These are phyloP conservation scores for Tetrastigma voinierianum DNA, from an alignment of 164 flowering plant genomes.

Conservation along the genomic window DNA sequence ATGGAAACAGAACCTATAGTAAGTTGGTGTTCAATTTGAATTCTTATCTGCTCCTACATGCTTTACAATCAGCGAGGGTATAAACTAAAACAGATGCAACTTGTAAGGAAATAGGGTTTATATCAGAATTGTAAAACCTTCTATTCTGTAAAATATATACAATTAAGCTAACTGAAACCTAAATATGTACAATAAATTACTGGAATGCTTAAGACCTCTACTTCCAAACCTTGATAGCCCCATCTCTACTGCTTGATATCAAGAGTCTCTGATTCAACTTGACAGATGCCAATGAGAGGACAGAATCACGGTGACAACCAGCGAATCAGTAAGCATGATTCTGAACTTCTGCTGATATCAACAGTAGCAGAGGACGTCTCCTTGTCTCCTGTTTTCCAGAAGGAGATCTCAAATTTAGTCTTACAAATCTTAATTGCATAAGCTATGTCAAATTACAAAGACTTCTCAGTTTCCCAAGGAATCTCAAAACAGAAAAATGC, in stretches of 20 bases:
- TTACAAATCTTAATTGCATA: not conserved
- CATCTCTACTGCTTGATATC: slow-evolving; percentile 94
- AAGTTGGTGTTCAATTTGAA: slow-evolving; percentile 3
- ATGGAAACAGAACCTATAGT: not conserved
- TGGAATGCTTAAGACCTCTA: slow-evolving; percentile 25
- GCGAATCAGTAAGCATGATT: slow-evolving; percentile 53
- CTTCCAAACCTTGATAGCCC: slow-evolving; percentile 98
- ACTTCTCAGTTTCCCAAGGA: not conserved
- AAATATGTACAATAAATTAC: slow-evolving; percentile 16
- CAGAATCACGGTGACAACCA: slow-evolving; percentile 89
- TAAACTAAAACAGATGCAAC: not conserved
- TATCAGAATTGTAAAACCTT: not conserved
- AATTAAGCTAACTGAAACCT: slow-evolving; percentile 1
- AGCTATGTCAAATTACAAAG: not conserved
- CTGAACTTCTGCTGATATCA: not conserved
- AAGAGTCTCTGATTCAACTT: slow-evolving; percentile 89
- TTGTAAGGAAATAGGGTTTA: not conserved
- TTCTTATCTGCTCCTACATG: not conserved
- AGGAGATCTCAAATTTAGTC: not conserved
- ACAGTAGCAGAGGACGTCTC: slow-evolving; percentile 44
- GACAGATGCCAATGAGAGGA: slow-evolving; percentile 79
- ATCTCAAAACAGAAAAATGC: too few species aligned
- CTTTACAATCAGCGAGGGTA: slow-evolving; percentile 15
- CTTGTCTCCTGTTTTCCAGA: slow-evolving; percentile 62
- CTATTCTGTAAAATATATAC: slow-evolving; percentile 17